phyloP scores from a whole-genome alignment of 176 grass and related monocot species.

The Thalia dealbata region DNA sequence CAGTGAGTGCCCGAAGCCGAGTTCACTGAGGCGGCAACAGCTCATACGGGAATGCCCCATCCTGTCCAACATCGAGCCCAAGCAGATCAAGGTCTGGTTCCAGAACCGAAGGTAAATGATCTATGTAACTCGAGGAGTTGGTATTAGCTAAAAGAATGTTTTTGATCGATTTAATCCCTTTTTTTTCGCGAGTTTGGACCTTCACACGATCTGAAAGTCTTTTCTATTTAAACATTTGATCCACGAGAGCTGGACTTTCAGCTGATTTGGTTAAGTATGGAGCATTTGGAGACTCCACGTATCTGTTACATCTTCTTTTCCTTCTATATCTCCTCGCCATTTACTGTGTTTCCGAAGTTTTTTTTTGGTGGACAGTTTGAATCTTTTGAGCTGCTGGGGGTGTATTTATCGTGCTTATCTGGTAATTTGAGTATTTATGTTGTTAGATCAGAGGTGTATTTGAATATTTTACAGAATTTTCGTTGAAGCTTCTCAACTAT shows the following conservation, averaged over 20 bases:
- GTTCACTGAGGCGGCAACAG: slow-evolving; percentile 13
- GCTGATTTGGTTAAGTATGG: too few relatives aligned
- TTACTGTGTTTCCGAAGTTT: too few relatives aligned
- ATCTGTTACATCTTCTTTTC: too few relatives aligned
- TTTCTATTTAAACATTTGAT: too few relatives aligned
- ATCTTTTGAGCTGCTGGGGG: neutral
- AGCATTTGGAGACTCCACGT: too few relatives aligned
- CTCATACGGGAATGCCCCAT: slow-evolving; percentile 17
- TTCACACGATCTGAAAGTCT: too few relatives aligned
- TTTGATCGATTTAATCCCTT: neutral
- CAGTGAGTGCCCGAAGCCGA: slow-evolving; percentile 88
- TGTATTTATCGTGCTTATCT: too few relatives aligned
- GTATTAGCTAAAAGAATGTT: neutral
- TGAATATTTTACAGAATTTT: neutral
- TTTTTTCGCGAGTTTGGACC: neutral
- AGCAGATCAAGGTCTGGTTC: slow-evolving; percentile 24
- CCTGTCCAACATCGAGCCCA: slow-evolving; percentile 19
- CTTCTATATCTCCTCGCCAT: too few relatives aligned
- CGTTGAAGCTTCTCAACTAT: neutral
- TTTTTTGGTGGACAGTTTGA: neutral
- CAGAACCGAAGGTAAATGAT: slow-evolving; percentile 44
- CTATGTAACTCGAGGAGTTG: neutral
- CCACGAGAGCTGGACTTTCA: too few relatives aligned
- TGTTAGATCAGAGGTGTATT: too few relatives aligned
- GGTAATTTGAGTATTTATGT: too few relatives aligned